A percentile compares a stretch with the other conserved stretches of the same genome.
These are phyloP conservation scores for Pseudozyma thailandica DNA, from an alignment of 1,284 basidiomycete genomes.

Conservation along the genomic window DNA sequence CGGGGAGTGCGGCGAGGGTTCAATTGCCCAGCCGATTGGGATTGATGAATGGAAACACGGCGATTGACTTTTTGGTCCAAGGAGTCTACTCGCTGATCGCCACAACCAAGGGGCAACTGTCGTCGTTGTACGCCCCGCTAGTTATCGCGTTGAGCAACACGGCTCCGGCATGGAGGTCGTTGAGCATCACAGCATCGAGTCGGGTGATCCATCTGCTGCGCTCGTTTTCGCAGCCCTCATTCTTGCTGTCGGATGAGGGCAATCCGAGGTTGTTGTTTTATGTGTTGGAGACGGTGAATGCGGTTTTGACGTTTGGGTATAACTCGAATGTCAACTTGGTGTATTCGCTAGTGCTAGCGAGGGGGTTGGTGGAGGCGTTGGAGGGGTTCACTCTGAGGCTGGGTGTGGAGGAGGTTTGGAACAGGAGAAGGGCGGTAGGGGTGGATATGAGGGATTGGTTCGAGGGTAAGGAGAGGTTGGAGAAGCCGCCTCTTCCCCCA, in stretches of 20 bases:
- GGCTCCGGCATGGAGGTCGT: conserved; percentile 83
- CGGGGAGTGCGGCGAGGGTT: conserved; percentile 45
- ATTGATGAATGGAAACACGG: conserved; percentile 30
- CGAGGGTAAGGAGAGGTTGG: conserved; percentile 22
- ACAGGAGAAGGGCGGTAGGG: conserved; percentile 22
- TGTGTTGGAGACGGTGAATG: conserved; percentile 91
- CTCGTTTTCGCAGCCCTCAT: conserved; percentile 86
- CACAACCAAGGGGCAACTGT: conserved; percentile 74
- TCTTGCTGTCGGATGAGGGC: conserved; percentile 90
- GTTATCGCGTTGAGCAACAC: conserved; percentile 88
- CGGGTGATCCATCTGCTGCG: conserved; percentile 86
- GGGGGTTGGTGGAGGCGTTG: conserved; percentile 84
- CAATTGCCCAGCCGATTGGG: conserved; percentile 36
- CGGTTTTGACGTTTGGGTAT: conserved; percentile 73
- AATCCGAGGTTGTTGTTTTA: conserved; percentile 91
- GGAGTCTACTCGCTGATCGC: conserved; percentile 85
- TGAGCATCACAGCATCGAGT: conserved; percentile 80
- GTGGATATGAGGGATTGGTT: conserved; percentile 33
- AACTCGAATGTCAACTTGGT: conserved; percentile 84
- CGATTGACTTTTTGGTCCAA: conserved; percentile 70
- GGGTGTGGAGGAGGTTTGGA: conserved; percentile 82
- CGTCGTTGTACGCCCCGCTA: conserved; percentile 77
- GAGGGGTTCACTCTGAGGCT: conserved; percentile 85
- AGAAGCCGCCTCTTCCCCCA: conserved; percentile 24
- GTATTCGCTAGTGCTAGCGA: conserved; percentile 83